Evolutionary conservation across 345 rosid genomes (phyloP), one percentile per base, ranked within the genome.

Genomic region (Syzygium oleosum): DNA sequence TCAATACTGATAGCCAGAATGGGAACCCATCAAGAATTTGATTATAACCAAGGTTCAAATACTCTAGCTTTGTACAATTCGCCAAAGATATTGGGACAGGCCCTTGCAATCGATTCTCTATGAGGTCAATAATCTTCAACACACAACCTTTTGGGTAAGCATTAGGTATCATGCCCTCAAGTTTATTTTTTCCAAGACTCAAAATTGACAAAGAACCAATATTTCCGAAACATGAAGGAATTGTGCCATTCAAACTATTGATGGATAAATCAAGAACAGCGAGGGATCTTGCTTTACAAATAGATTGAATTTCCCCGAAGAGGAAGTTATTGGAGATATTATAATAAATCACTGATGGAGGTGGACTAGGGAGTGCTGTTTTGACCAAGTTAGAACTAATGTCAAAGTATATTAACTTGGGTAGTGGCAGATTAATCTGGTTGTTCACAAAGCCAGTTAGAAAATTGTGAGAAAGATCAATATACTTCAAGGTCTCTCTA

Each of bases 1-100:
- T 54, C 10, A 54, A 54, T 21, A 7, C 0, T 7, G 0, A 54
- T 54, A 54, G 25, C 58, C 58, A 54, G 7, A 5, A 1, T 1
- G 25, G 58, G 0, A 54, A 54, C 58, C 22, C 11, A 54, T 54
- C 58, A 21, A 19, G 25, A 54, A 54, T 54, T 54, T 54, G 58
- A 54, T 0, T 54, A 17, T 54, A 54, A 0, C 58, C 4, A 54
- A 21, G 58, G 10, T 54, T 21, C 25, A 54, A 54, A 7, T 21
- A 54, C 10, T 54, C 4, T 54, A 21, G 25, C 0, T 19, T 54
- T 54, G 58, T 0, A 54, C 58, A 54, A 54, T 54, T 41, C 43
- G 10, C 77, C 38, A 6, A 63, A 63, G 21, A n/a, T n/a, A 11
- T 63, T 10, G 5, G 38, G 38, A 63, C 1, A 7, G 9, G 9